A percentile compares a stretch with the other conserved stretches of the same genome.
phyloP scores from a whole-genome alignment of 768 basidiomycete species.

The Mycena venus region DNA sequence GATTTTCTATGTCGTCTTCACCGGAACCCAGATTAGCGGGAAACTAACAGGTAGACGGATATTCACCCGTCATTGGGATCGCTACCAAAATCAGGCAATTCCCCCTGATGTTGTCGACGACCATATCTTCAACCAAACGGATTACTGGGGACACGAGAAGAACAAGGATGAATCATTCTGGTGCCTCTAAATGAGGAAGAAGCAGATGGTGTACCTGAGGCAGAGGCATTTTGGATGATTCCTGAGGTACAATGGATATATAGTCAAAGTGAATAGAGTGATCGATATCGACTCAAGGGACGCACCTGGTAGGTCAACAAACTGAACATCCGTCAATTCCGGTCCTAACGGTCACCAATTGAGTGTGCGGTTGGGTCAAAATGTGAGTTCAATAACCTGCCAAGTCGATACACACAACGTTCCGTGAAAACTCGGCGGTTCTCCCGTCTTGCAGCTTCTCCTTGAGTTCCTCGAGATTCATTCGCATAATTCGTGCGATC shows the following conservation, averaged over 20 bases:
- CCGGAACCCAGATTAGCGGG: not conserved
- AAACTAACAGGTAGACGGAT: no score
- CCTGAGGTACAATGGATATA: slow-evolving; percentile 44
- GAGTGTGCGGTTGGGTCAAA: not conserved
- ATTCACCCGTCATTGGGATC: slow-evolving; percentile 64
- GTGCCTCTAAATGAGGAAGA: no score
- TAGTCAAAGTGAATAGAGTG: not conserved
- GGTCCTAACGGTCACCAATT: slow-evolving; percentile 24
- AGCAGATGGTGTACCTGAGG: no score
- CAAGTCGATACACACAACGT: slow-evolving; percentile 57
- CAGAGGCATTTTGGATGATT: slow-evolving; percentile 62
- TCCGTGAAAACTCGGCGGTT: slow-evolving; percentile 49
- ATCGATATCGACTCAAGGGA: no score
- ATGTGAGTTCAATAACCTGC: slow-evolving; percentile 36
- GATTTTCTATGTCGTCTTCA: slow-evolving; percentile 71
- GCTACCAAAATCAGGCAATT: slow-evolving; percentile 69
- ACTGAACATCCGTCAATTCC: slow-evolving; percentile 50
- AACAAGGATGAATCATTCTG: no score
- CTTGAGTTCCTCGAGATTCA: slow-evolving; percentile 26
- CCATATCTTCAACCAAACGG: slow-evolving; percentile 62
- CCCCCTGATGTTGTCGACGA: slow-evolving; percentile 59
- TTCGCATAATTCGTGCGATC: slow-evolving; percentile 17
- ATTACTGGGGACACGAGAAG: no score
- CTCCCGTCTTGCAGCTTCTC: not conserved
- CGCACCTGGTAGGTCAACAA: slow-evolving; percentile 55